Evolutionary conservation across 148 eudicot genomes (phyloP).

Genomic region (Spergularia bocconei): DNA sequence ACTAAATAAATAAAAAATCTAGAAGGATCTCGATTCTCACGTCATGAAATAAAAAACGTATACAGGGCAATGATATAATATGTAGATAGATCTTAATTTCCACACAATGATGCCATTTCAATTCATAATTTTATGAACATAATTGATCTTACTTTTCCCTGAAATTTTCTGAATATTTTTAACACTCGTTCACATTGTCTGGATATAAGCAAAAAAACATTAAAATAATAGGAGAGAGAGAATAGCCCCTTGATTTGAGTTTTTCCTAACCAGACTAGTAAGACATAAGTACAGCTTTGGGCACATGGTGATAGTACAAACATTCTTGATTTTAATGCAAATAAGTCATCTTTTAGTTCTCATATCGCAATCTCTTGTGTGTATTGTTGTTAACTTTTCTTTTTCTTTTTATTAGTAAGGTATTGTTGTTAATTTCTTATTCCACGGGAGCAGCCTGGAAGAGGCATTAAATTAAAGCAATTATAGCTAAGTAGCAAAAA

Average conservation of each 20-base stretch:
- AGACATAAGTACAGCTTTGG: background rate
- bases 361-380: background rate
- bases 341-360: background rate
- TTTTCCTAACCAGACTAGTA: background rate
- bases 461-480: background rate
- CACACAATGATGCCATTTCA: background rate
- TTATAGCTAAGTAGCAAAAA: conserved; percentile 9
- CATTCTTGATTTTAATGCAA: background rate
- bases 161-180: background rate
- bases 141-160: background rate
- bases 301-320: background rate
- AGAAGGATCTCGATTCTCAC: no score
- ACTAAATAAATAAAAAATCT: no score
- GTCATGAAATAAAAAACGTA: no score
- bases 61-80: no score
- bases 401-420: background rate
- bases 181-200: background rate
- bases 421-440: no score
- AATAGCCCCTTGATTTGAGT: background rate
- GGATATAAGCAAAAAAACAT: background rate
- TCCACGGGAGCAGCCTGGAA: no score
- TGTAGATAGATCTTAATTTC: background rate
- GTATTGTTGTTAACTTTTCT: background rate
- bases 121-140: background rate
- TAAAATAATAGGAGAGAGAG: no score